phyloP scores from a whole-genome alignment of 805 yeast species.

The Torulaspora microellipsoides region DNA sequence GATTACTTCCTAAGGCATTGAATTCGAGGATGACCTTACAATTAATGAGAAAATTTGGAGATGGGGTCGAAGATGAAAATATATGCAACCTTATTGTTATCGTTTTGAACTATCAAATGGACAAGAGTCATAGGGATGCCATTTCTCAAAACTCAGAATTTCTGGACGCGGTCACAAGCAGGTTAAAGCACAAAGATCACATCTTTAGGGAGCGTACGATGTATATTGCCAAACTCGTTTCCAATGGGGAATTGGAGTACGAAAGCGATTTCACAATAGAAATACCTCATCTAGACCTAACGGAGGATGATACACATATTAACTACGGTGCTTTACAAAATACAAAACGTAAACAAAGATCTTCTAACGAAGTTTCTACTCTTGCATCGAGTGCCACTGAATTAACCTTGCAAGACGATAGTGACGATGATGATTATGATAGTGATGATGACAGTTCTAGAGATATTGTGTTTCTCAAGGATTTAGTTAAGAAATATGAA shows the following conservation, averaged over 20 bases:
- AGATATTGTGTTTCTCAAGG: conserved; percentile 70
- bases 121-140: conserved; percentile 5
- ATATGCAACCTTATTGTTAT: conserved; percentile 22
- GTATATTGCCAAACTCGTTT: conserved; percentile 31
- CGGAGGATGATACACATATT: conserved; percentile 1
- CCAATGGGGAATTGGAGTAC: conserved; percentile 25
- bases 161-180: conserved; percentile 28
- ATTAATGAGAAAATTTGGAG: conserved; percentile 10
- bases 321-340: conserved; percentile 6
- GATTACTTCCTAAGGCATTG: conserved; percentile 7
- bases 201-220: conserved; percentile 32
- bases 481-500: conserved; percentile 54
- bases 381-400: neutral
- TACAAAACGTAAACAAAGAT: neutral
- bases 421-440: conserved; percentile 34
- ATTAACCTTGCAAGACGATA: conserved; percentile 12
- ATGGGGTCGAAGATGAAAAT: conserved; percentile 9
- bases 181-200: conserved; percentile 23
- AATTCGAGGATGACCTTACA: conserved; percentile 1
- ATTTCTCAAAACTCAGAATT: conserved; percentile 20
- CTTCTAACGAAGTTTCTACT: neutral
- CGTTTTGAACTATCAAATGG: conserved; percentile 10
- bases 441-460: conserved; percentile 36
- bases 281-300: conserved; percentile 17
- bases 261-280: conserved; percentile 27